Base-by-base conservation (phyloP, 2,329 filamentous ascomycete genomes). In the Exophiala spinifera region DNA sequence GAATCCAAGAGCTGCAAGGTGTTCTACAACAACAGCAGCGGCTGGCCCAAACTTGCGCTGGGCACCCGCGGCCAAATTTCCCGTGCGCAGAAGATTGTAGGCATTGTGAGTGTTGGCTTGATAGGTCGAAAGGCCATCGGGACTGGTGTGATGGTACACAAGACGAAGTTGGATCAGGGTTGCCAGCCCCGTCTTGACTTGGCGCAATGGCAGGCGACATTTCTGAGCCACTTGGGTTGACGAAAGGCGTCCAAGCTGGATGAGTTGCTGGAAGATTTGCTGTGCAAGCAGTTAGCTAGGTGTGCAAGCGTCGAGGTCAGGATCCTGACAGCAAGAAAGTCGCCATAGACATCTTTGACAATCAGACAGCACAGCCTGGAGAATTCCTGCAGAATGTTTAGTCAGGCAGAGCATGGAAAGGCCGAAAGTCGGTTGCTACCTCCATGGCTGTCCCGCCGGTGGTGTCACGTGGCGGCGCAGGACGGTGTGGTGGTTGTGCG, bases 121-220 rank as follows among this genome's bases (percentile, higher is more conserved):
- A 73, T 97, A 99, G 67, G 83, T 84, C 20, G 88, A 87, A 46
- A 79, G 70, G 43, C 79, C 80, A 40, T 82, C 79, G 52, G 86
- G 81, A 56, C 85, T 80, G 61, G 84, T 82, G 61, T 84, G 80
- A 70, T 91, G 87, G 69, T 85, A 89, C 59, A 95, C 77, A 46
- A 97, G 82, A 66, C 91, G 90, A 68, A 96, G 88, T 69, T 97
- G 92, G 39, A 95, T 82, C 60, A 97, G 84, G 28, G 94, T 86
- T 49, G 85, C 85, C 48, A 99, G 79, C 17, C 88, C 91, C 72
- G 91, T 85, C 65, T 86, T 88, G 61, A 96, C 76, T 67, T 95
- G 86, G 49, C 84, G 83, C n/a, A 81, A 78, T 51, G 81, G 83
- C 47, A 96, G 81, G 46, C 84, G 82, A 17, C 89, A 91, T 67